Percentiles rank a stretch among this genome's conserved stretches.
phyloP scores from a whole-genome alignment of 164 flowering plant genomes.

The Stephania japonica region DNA sequence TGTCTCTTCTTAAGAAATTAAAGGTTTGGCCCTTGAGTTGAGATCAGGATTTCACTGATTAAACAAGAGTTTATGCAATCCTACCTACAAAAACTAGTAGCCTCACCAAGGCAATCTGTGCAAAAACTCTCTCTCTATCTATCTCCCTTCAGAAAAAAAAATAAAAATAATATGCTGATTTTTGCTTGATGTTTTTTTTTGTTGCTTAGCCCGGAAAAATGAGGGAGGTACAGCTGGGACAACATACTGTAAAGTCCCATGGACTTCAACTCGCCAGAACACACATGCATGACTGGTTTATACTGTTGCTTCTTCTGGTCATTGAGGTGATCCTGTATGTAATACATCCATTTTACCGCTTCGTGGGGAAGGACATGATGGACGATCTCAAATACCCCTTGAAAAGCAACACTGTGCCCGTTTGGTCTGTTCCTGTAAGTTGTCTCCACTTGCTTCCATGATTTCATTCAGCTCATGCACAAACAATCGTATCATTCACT shows the following conservation, averaged over 20 bases:
- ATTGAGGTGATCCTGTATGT: slow-evolving; percentile 38
- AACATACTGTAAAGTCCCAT: slow-evolving; percentile 45
- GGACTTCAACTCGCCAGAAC: slow-evolving; percentile 38
- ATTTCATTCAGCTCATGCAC: background rate
- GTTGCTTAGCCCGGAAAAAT: slow-evolving; percentile 18
- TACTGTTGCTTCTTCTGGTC: slow-evolving; percentile 51
- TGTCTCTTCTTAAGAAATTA: too few species aligned
- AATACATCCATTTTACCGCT: slow-evolving; percentile 75
- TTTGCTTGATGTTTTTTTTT: background rate
- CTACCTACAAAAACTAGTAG: too few species aligned
- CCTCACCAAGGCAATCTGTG: background rate
- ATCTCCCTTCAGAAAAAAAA: background rate
- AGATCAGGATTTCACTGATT: too few species aligned
- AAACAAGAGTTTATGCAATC: too few species aligned
- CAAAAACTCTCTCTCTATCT: background rate
- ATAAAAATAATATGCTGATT: background rate
- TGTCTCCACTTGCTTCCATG: background rate
- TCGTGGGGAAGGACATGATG: slow-evolving; percentile 79
- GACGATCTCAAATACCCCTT: slow-evolving; percentile 70
- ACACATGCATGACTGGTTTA: slow-evolving; percentile 79
- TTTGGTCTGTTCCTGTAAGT: slow-evolving; percentile 93
- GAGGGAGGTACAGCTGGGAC: slow-evolving; percentile 31
- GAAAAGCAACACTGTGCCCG: slow-evolving; percentile 65
- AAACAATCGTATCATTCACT: background rate
- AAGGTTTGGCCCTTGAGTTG: too few species aligned